A percentile compares a stretch with the other conserved stretches of the same genome.
phyloP scores from a whole-genome alignment of 2,329 filamentous ascomycete species.

The Madurella mycetomatis region DNA sequence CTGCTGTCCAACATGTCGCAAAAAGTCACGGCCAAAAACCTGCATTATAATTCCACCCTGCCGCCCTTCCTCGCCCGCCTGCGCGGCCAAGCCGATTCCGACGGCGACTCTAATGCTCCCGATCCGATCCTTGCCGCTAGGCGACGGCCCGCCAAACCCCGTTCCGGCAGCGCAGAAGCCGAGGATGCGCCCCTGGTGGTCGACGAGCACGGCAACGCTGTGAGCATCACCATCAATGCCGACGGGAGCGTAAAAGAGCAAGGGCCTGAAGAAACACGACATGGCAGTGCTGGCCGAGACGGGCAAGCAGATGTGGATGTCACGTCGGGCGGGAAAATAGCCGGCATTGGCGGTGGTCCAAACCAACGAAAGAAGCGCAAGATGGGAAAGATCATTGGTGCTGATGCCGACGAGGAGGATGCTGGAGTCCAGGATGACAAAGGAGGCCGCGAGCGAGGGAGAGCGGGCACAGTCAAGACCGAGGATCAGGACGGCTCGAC shows the following conservation, averaged over 20 bases:
- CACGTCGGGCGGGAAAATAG: constrained; percentile 24
- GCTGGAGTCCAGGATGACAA: constrained; percentile 29
- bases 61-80: constrained; percentile 59
- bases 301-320: constrained; percentile 24
- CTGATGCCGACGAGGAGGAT: constrained; percentile 31
- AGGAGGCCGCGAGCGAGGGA: constrained; percentile 16
- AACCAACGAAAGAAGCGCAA: constrained; percentile 27
- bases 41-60: constrained; percentile 58
- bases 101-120: constrained; percentile 43
- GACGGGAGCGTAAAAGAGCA: constrained; percentile 40
- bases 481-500: constrained; percentile 2
- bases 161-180: constrained; percentile 62
- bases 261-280: constrained; percentile 33
- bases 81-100: constrained; percentile 48
- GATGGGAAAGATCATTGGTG: constrained; percentile 52
- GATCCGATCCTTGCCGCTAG: constrained; percentile 49
- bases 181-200: constrained; percentile 74
- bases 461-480: constrained; percentile 6
- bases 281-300: constrained; percentile 29
- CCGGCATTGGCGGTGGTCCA: constrained; percentile 12
- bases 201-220: constrained; percentile 65
- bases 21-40: constrained; percentile 67
- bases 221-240: constrained; percentile 37
- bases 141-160: constrained; percentile 48
- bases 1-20: constrained; percentile 14